phyloP scores from a whole-genome alignment of 306 rosid genomes.

The Canavalia ensiformis region DNA sequence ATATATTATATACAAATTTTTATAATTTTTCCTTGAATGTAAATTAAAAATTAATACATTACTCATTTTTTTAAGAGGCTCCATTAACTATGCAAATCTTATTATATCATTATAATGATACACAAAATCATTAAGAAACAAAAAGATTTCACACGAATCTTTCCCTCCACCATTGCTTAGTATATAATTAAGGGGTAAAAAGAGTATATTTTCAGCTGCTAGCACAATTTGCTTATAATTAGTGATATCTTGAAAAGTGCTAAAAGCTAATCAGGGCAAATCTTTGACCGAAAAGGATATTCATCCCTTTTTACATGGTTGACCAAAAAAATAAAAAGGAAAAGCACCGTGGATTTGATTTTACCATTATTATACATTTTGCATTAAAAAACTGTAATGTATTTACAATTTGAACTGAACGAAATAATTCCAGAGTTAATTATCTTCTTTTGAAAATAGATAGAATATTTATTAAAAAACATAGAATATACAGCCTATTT shows the following conservation, averaged over 20 bases:
- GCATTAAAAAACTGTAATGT: not conserved
- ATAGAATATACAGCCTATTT: too few species aligned
- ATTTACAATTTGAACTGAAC: not conserved
- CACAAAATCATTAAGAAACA: not conserved
- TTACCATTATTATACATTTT: constrained; percentile 5
- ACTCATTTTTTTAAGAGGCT: not conserved
- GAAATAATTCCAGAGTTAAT: not conserved
- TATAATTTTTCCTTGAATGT: too few species aligned
- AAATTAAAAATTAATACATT: too few species aligned
- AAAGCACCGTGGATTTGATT: not conserved
- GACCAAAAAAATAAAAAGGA: not conserved
- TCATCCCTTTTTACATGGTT: not conserved
- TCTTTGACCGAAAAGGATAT: constrained; percentile 38
- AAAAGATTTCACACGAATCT: not conserved
- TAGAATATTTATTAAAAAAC: not conserved
- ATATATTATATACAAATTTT: too few species aligned
- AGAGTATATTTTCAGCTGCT: not conserved
- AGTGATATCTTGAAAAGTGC: constrained; percentile 14
- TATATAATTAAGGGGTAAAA: not conserved
- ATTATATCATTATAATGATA: not conserved
- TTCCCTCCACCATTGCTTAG: not conserved
- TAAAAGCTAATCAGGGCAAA: not conserved
- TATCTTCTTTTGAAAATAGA: not conserved
- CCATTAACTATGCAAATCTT: not conserved
- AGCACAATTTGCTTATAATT: not conserved